These are phyloP conservation scores for Graphiopsis chlorocephala DNA, from an alignment of 2,329 filamentous ascomycete genomes.

Conservation along the genomic window DNA sequence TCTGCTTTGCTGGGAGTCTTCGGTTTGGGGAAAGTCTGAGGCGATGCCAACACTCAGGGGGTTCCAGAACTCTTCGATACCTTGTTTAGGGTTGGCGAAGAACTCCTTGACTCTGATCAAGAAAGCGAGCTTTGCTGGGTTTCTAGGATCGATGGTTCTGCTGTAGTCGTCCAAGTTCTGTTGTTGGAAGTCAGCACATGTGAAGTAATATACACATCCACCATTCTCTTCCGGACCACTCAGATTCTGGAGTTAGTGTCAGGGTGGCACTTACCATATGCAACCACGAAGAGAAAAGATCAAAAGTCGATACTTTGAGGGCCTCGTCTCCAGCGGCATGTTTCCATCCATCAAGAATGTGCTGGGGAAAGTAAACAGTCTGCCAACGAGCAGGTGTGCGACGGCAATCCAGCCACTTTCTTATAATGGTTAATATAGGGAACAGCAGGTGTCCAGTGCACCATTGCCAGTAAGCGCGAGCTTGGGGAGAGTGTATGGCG, in stretches of 20 bases:
- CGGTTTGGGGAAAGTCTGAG: background rate
- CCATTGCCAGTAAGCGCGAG: background rate
- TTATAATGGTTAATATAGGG: background rate
- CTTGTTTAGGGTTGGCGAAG: background rate
- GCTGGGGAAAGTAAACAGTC: background rate
- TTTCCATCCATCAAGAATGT: background rate
- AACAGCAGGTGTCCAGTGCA: background rate
- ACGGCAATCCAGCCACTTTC: background rate
- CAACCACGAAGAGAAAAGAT: conserved; percentile 1
- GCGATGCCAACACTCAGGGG: background rate
- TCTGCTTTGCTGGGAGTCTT: background rate
- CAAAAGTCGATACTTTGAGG: background rate
- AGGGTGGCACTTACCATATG: background rate
- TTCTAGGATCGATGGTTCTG: background rate
- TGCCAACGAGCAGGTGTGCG: background rate
- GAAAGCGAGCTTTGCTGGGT: background rate
- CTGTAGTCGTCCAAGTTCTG: background rate
- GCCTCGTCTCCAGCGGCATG: background rate
- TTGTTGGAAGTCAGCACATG: background rate
- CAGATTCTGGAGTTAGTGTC: background rate
- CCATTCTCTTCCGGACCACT: background rate
- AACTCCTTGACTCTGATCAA: background rate
- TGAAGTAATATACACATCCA: background rate
- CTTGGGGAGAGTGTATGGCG: background rate
- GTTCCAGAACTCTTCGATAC: background rate